Conservation (phyloP, 345 rosid genomes). For the Capsella bursapastoris region DNA sequence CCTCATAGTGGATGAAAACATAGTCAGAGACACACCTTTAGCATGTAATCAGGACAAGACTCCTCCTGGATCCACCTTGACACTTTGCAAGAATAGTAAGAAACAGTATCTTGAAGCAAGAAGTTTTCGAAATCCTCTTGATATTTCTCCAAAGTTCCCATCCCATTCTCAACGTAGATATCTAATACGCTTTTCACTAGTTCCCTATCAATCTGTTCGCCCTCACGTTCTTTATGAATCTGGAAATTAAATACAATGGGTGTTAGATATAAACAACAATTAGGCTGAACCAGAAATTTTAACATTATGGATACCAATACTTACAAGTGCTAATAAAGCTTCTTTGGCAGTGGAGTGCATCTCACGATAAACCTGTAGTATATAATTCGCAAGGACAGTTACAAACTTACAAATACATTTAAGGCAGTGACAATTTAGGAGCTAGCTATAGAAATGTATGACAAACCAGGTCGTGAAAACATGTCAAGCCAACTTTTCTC, state of each 20-base stretch:
- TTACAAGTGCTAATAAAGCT: too few species aligned
- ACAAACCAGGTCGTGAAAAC: too few species aligned
- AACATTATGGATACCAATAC: too few species aligned
- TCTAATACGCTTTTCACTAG: constrained; percentile 67
- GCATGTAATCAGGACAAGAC: constrained; percentile 72
- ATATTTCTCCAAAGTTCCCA: constrained; percentile 58
- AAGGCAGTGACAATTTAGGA: too few species aligned
- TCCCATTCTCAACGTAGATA: constrained; percentile 69
- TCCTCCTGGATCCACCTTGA: constrained; percentile 73
- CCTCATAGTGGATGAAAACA: background rate
- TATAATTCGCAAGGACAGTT: too few species aligned
- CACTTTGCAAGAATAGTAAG: constrained; percentile 77
- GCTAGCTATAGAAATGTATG: too few species aligned
- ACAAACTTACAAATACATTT: too few species aligned
- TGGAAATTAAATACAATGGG: constrained; percentile 18
- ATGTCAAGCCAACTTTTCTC: too few species aligned
- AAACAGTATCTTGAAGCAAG: constrained; percentile 60
- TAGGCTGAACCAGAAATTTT: too few species aligned
- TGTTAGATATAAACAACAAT: background rate
- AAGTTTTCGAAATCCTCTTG: constrained; percentile 65
- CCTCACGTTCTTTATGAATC: constrained; percentile 80
- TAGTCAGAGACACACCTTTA: constrained; percentile 45
- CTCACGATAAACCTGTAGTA: too few species aligned
- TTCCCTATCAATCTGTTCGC: constrained; percentile 68
- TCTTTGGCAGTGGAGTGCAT: too few species aligned